Percentiles rank a stretch among this genome's conserved stretches.
phyloP scores from a whole-genome alignment of 768 basidiomycete genomes.

The Galerina sulciceps region DNA sequence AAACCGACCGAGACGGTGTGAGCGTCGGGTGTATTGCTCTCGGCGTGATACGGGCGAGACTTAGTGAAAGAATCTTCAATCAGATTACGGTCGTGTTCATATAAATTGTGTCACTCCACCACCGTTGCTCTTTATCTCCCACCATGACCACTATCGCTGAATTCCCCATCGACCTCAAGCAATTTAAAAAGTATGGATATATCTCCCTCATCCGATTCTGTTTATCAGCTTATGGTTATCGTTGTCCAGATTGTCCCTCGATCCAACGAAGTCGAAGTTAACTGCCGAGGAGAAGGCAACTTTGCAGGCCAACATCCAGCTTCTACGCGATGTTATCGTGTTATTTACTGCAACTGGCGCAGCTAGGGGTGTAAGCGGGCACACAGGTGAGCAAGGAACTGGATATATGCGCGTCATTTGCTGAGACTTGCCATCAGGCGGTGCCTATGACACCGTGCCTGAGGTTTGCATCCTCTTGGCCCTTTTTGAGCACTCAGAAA shows the following conservation, averaged over 20 bases:
- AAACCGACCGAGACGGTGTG: not conserved
- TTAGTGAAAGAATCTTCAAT: not conserved
- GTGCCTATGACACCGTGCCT: conserved; percentile 78
- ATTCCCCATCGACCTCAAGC: conserved; percentile 81
- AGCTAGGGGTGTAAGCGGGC: conserved; percentile 86
- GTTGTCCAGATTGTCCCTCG: conserved; percentile 63
- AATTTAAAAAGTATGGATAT: conserved; percentile 67
- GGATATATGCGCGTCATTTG: conserved; percentile 6
- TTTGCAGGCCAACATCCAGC: conserved; percentile 73
- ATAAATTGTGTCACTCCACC: not conserved
- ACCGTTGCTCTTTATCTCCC: conserved; percentile 13
- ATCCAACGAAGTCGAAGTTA: conserved; percentile 68
- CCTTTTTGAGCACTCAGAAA: conserved; percentile 68
- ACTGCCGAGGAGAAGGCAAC: conserved; percentile 61
- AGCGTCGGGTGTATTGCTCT: not conserved
- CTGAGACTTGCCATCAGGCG: conserved; percentile 39
- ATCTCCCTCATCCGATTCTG: not conserved
- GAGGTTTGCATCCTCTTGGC: conserved; percentile 82
- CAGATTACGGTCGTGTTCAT: not conserved
- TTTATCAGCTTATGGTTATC: conserved; percentile 6
- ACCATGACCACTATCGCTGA: conserved; percentile 30
- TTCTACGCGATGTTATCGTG: conserved; percentile 85
- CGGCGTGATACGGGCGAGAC: no score
- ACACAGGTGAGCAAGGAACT: conserved; percentile 59
- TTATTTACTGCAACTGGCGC: conserved; percentile 86